A percentile compares a stretch with the other conserved stretches of the same genome.
These are phyloP conservation scores for Aspergillus eucalypticola DNA, from an alignment of 2,329 filamentous ascomycete species.

Conservation along the genomic window DNA sequence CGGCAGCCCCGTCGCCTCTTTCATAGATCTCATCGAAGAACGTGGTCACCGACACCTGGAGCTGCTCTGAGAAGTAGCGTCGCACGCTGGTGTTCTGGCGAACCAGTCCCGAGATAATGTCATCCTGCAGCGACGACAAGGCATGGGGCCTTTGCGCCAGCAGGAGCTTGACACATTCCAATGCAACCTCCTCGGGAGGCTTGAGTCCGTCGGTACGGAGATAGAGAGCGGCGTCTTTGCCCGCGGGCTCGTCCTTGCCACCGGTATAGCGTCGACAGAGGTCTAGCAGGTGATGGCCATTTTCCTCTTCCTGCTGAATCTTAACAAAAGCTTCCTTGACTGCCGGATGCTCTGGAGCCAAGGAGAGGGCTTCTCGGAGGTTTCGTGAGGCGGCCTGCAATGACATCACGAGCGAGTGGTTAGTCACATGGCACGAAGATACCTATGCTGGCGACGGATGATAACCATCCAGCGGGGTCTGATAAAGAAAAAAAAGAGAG, in stretches of 20 bases:
- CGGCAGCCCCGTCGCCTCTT: slow-evolving; percentile 49
- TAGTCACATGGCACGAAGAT: slow-evolving; percentile 12
- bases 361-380: slow-evolving; percentile 50
- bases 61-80: slow-evolving; percentile 44
- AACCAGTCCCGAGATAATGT: slow-evolving; percentile 49
- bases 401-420: slow-evolving; percentile 13
- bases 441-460: slow-evolving; percentile 2
- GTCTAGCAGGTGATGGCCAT: slow-evolving; percentile 46
- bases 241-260: slow-evolving; percentile 45
- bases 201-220: slow-evolving; percentile 47
- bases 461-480: not conserved
- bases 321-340: slow-evolving; percentile 50
- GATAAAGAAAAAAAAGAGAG: not conserved
- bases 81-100: slow-evolving; percentile 47
- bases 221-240: slow-evolving; percentile 46
- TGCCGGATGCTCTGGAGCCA: slow-evolving; percentile 47
- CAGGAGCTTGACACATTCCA: slow-evolving; percentile 47
- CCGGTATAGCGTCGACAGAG: slow-evolving; percentile 46
- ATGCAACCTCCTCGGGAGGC: slow-evolving; percentile 43
- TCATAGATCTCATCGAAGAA: slow-evolving; percentile 53
- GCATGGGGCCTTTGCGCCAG: slow-evolving; percentile 38
- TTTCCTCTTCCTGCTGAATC: slow-evolving; percentile 45
- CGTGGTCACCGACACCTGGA: slow-evolving; percentile 47
- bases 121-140: slow-evolving; percentile 46
- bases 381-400: slow-evolving; percentile 49